These are phyloP conservation scores for Annona cherimola DNA, from an alignment of 164 flowering plant genomes.

Conservation along the genomic window DNA sequence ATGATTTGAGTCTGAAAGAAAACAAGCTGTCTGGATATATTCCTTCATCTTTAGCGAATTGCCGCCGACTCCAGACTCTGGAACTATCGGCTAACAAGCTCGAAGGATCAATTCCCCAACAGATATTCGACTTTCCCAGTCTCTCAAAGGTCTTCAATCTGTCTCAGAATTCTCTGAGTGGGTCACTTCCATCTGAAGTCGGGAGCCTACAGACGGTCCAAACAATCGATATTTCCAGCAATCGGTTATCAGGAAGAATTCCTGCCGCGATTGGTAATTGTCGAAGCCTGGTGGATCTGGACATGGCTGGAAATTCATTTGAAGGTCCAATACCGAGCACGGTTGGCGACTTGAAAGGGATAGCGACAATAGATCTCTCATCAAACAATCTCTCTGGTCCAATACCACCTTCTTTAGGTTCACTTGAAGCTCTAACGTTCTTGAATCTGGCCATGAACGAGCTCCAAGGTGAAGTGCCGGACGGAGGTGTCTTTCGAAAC, in stretches of 20 bases:
- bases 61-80: background rate
- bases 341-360: conserved; percentile 3
- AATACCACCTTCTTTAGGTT: conserved; percentile 4
- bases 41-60: conserved; percentile 1
- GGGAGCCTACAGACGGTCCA: background rate
- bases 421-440: background rate
- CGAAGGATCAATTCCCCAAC: conserved; percentile 4
- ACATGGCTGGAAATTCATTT: conserved; percentile 2
- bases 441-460: conserved; percentile 15
- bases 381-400: conserved; percentile 5
- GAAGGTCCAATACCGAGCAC: conserved; percentile 8
- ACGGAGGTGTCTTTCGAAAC: conserved; percentile 11
- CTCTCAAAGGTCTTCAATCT: background rate
- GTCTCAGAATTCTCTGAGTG: conserved; percentile 9
- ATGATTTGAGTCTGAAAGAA: background rate
- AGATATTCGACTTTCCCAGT: background rate
- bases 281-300: background rate
- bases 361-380: conserved; percentile 10
- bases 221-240: background rate
- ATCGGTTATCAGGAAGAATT: conserved; percentile 1
- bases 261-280: background rate
- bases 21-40: conserved; percentile 1
- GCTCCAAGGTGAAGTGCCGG: conserved; percentile 20
- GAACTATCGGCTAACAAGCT: conserved; percentile 3
- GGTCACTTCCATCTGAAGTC: conserved; percentile 1